Conservation (phyloP, 371 early-diverging fungal species). For the Batrachochytrium dendrobatidis region DNA sequence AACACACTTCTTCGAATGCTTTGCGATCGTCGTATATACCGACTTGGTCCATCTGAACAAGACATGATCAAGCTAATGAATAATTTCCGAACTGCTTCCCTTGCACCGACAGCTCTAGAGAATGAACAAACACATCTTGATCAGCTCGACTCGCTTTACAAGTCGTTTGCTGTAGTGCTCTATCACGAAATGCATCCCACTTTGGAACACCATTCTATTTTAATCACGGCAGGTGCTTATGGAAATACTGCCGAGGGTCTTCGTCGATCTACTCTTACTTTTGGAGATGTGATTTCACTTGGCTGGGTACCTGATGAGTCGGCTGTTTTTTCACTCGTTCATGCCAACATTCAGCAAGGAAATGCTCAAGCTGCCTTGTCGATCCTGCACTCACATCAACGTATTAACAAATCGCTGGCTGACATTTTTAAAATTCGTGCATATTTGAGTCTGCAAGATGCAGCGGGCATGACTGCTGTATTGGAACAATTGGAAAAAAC, state of each 20-base stretch:
- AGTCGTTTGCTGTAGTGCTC: conserved; percentile 30
- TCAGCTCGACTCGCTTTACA: conserved; percentile 28
- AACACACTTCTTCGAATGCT: conserved; percentile 15
- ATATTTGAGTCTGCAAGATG: not conserved
- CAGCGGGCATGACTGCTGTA: not conserved
- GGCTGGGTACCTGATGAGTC: conserved; percentile 8
- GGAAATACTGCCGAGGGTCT: conserved; percentile 23
- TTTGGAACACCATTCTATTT: conserved; percentile 10
- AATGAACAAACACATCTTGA: conserved; percentile 2
- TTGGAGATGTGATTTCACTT: conserved; percentile 23
- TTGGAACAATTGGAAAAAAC: not conserved
- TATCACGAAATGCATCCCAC: conserved; percentile 23
- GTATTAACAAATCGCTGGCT: not conserved
- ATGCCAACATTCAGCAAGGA: conserved; percentile 9
- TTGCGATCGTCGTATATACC: conserved; percentile 22
- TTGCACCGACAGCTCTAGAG: not conserved
- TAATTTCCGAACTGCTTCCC: conserved; percentile 8
- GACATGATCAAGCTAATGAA: conserved; percentile 12
- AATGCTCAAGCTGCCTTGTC: conserved; percentile 9
- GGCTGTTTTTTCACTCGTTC: conserved; percentile 6
- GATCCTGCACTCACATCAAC: not conserved
- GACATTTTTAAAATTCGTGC: not conserved
- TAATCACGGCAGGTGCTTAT: conserved; percentile 27
- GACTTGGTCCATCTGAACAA: conserved; percentile 8
- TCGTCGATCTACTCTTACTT: conserved; percentile 22